These are phyloP conservation scores for Rutstroemia sp. DNA, from an alignment of 2,329 filamentous ascomycete species.

Conservation along the genomic window DNA sequence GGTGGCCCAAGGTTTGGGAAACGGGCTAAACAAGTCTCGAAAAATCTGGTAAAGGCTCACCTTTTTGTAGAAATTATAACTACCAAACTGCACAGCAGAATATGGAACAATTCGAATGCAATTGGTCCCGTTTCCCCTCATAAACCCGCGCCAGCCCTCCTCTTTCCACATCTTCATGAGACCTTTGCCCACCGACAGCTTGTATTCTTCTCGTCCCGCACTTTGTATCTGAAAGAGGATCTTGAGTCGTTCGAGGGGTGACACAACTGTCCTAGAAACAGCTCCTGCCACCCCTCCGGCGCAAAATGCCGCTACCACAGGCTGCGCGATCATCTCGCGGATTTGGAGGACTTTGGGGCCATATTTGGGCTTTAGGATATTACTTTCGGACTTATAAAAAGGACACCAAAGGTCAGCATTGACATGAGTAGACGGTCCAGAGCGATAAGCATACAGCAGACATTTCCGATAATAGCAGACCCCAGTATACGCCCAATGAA, in stretches of 20 bases:
- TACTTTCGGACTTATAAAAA: constrained; percentile 18
- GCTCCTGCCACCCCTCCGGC: constrained; percentile 91
- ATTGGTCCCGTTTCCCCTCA: constrained; percentile 97
- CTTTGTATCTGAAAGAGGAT: constrained; percentile 97
- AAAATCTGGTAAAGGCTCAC: constrained; percentile 42
- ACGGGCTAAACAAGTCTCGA: not conserved
- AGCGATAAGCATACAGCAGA: constrained; percentile 25
- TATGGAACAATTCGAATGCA: constrained; percentile 98
- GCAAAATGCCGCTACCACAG: constrained; percentile 84
- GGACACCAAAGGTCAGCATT: not conserved
- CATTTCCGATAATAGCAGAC: constrained; percentile 19
- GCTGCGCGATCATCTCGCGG: constrained; percentile 60
- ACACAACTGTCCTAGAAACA: constrained; percentile 96
- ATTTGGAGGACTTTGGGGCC: constrained; percentile 25
- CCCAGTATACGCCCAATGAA: constrained; percentile 11
- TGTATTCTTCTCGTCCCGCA: constrained; percentile 84
- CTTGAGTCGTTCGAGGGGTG: constrained; percentile 89
- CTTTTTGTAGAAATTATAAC: constrained; percentile 94
- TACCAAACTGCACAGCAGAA: constrained; percentile 95
- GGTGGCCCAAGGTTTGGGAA: not conserved
- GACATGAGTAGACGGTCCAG: not conserved
- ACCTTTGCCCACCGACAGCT: constrained; percentile 82
- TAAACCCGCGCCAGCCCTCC: constrained; percentile 94
- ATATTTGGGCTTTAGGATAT: constrained; percentile 27
- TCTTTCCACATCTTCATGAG: constrained; percentile 93